phyloP scores from a whole-genome alignment of 306 rosid species.

The Cucurbita moschata region DNA sequence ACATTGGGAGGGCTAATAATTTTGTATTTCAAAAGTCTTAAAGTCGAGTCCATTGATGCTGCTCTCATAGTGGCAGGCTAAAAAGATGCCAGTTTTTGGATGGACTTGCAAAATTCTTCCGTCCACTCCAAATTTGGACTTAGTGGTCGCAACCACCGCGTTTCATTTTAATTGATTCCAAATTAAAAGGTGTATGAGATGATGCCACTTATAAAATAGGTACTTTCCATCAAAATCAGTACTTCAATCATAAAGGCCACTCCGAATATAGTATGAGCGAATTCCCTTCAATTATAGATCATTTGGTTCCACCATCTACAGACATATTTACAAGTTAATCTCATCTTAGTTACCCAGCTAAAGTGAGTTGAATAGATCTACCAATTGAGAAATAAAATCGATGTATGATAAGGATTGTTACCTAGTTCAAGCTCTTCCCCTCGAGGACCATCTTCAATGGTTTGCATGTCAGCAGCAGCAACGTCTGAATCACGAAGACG shows the following conservation, averaged over 20 bases:
- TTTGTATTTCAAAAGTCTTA: neutral
- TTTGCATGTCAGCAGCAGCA: too few relatives aligned
- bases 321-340: neutral
- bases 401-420: neutral
- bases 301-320: neutral
- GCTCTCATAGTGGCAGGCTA: neutral
- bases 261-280: neutral
- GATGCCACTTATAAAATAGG: neutral
- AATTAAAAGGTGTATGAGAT: neutral
- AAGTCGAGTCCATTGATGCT: neutral
- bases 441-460: too few relatives aligned
- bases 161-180: neutral
- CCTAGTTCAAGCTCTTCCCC: neutral
- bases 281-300: neutral
- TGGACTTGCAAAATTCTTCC: neutral
- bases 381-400: neutral
- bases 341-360: neutral
- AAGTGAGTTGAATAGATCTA: neutral
- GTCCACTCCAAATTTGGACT: constrained; percentile 1
- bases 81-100: neutral
- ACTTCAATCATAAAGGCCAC: neutral
- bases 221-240: neutral
- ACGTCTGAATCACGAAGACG: too few relatives aligned
- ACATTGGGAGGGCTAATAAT: neutral
- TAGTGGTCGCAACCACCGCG: neutral